Base-by-base conservation (phyloP, 257 asterid genomes). In the Nemophila menziesii region DNA sequence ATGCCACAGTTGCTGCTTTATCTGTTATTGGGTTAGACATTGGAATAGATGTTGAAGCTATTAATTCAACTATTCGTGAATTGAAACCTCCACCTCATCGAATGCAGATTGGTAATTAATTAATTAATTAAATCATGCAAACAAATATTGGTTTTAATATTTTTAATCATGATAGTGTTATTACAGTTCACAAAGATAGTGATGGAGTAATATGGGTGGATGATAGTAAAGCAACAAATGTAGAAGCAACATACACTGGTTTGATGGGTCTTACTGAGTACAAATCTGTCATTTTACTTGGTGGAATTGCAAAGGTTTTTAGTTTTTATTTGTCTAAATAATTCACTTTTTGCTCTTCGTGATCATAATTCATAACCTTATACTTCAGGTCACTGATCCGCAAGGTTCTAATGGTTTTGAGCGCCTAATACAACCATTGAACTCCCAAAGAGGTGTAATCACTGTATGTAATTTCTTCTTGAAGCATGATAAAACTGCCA, bases 161-260 rank as follows among this genome's bases (percentile, higher is more conserved):
- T 1, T n/a, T n/a, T n/a, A 26, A 26, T 26, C 10, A 4, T 10
- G 10, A 26, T 26, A 4, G 5, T 5, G 33, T 26, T 26, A 26
- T 10, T 10, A 44, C 71, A 58, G 66, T 67, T 39, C 62, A 48
- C 45, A 41, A 27, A 43, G 73, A 61, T 38, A 20, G 14, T 33
- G 42, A 33, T 52, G 66, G 55, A 47, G 16, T 61, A 51, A 49
- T 43, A 18, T 66, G 59, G 56, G 68, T 61, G 55, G 65, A 67
- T 12, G 69, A 61, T 46, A 67, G 73, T 59, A 67, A 67, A 58
- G 69, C 73, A 29, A 66, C 73, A 19, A 66, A 66, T 39, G 69
- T 66, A 3, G 73, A 66, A 48, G 65, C 73, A 36, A 52, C 69
- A 10, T 67, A 44, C 26, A 43, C 65, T 22, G 73, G 73, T 36